Base-by-base conservation (phyloP, 805 yeast species). In the Sugiyamaella qingdaonensis region DNA sequence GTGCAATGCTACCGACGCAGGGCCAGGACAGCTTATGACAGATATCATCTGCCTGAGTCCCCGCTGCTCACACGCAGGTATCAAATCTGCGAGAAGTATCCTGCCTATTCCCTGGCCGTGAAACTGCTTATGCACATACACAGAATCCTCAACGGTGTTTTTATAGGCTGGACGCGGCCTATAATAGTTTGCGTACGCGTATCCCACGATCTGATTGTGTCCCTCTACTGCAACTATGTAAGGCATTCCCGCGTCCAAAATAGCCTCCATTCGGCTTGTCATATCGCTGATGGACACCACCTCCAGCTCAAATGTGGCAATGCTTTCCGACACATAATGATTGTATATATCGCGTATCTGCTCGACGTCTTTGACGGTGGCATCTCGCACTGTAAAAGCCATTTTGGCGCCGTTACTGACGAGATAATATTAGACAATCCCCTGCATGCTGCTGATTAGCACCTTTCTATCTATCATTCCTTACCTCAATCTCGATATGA, bases 291-390 rank as follows among this genome's bases (percentile, higher is more conserved):
- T n/a, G 11, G 19, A 11, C 13, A 49, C 50, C 5, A 49, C 41
- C 14, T 27, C 31, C 10, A 31, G 19, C 39, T 49, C 53, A 36
- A 49, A 49, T 9, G 48, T 49, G n/a, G 48, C 48, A 9, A 34
- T 35, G 16, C 48, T 32, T 14, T 21, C 33, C n/a, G 14, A 10
- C 3, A 49, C 53, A 34, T 49, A 31, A 13, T 42, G 31, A 16
- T 9, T 27, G 27, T 51, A 51, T 10, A 51, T 51, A 11, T 32
- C 39, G 10, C 24, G 32, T 18, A 51, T 51, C 16, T n/a, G 18
- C 14, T 18, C 5, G 32, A 51, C 14, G 14, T 51, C 54, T 14
- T 27, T 14, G 10, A 7, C 11, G 2, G 11, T 18, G 27, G 46
- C 47, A n/a, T 21, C 18, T 13, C 42, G 27, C 7, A 27, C 34